Evolutionary conservation across 1,139 yeast species (phyloP), one percentile per base, ranked within the genome.

Genomic region (Kodamaea derodonti): DNA sequence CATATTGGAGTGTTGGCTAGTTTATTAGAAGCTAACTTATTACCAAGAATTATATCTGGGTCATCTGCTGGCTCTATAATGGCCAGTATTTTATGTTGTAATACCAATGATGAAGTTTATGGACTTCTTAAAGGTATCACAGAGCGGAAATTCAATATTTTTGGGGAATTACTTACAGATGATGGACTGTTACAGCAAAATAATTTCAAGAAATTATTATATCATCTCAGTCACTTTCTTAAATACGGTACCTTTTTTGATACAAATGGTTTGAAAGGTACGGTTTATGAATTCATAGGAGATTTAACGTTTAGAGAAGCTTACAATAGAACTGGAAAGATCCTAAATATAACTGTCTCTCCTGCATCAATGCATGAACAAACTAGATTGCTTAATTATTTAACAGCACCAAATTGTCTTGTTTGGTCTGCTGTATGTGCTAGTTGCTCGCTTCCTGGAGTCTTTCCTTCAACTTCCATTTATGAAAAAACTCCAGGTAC

Each of bases 61-160:
- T 84, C 95, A 9, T 86, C 96, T 11, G 95, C 97, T 0, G 99
- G 99, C 13, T 88, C 97, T 1, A 90, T 92, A 36, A 82, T 94
- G 38, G 97, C 98, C 10, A 78, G 95, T 37, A 78, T 90, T 13
- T 66, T 92, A 33, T 87, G 96, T 51, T 82, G 85, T 14, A 87
- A 84, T 51, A 76, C 81, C 11, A 82, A 81, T 46, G 85, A 79
- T 31, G 97, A 90, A 55, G 72, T 85, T 2, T 66, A 74, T 17
- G 66, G 58, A 4, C 58, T 85, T 17, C 60, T 85, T 30, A 67
- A 67, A 25, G 68, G 74, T 3, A 68, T 85, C 24, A 65, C 80
- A 24, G 69, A 69, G 11, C 65, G 70, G 33, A 77, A 78, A 33
- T 84, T 88, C 51, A 78, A 81, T 50, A 84, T 92, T 13, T 92